A percentile compares a stretch with the other conserved stretches of the same genome.
phyloP scores from a whole-genome alignment of 73 alveolate genomes.

The Loxodes magnus region DNA sequence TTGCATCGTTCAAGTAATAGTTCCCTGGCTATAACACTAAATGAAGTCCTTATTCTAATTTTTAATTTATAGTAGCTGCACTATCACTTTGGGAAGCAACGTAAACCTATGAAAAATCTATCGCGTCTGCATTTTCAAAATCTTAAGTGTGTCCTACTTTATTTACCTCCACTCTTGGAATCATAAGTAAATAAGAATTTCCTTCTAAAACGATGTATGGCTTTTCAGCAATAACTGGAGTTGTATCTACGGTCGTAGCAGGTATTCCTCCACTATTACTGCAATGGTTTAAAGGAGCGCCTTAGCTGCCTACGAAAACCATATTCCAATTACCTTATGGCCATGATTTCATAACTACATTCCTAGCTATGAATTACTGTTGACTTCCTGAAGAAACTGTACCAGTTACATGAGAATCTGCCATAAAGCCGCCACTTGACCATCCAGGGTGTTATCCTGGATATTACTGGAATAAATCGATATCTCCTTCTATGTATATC shows the following conservation, averaged over 20 bases:
- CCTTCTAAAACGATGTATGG: neutral
- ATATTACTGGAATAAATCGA: conserved; percentile 17
- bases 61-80: neutral
- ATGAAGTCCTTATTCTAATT: neutral
- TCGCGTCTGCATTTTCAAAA: neutral
- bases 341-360: conserved; percentile 13
- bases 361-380: conserved; percentile 18
- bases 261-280: conserved; percentile 10
- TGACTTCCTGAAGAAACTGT: conserved; percentile 18
- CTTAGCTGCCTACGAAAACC: conserved; percentile 20
- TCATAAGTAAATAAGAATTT: neutral
- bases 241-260: conserved; percentile 7
- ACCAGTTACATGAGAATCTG: conserved; percentile 16
- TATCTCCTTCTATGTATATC: conserved; percentile 8
- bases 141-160: neutral
- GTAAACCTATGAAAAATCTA: neutral
- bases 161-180: neutral
- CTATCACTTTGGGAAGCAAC: neutral
- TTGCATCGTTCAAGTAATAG: neutral
- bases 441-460: conserved; percentile 17
- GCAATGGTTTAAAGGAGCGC: conserved; percentile 23
- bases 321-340: conserved; percentile 18
- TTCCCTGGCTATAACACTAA: neutral
- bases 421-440: conserved; percentile 22
- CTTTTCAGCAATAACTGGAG: conserved; percentile 16